Evolutionary conservation across 2,329 filamentous ascomycete genomes (phyloP).

Genomic region (Corinectria fuckeliana): DNA sequence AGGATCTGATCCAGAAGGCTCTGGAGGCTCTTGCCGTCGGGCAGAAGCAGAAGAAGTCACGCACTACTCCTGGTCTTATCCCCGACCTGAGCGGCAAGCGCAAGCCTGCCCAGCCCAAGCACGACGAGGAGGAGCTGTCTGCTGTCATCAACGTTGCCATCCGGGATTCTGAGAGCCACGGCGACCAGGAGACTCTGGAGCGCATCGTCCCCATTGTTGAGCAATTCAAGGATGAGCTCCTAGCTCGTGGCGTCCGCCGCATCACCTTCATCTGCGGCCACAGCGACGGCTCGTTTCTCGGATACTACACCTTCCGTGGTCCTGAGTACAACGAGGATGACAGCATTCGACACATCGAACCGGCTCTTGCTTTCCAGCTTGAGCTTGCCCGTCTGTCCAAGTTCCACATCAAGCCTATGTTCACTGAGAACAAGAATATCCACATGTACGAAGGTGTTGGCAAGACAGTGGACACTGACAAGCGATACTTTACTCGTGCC

Average conservation of each 20-base stretch:
- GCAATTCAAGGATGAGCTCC: slow-evolving; percentile 82
- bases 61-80: slow-evolving; percentile 64
- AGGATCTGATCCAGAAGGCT: slow-evolving; percentile 83
- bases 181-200: slow-evolving; percentile 80
- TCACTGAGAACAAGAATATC: slow-evolving; percentile 98
- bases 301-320: slow-evolving; percentile 98
- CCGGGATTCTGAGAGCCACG: slow-evolving; percentile 81
- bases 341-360: slow-evolving; percentile 96
- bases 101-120: slow-evolving; percentile 49
- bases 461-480: slow-evolving; percentile 93
- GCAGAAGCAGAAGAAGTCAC: slow-evolving; percentile 62
- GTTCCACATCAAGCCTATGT: slow-evolving; percentile 98
- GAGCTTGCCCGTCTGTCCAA: slow-evolving; percentile 92
- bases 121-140: slow-evolving; percentile 72
- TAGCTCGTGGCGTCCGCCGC: slow-evolving; percentile 82
- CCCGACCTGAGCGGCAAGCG: slow-evolving; percentile 79
- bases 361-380: slow-evolving; percentile 96
- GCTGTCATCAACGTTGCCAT: slow-evolving; percentile 93
- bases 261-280: slow-evolving; percentile 96
- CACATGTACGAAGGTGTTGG: slow-evolving; percentile 98
- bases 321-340: slow-evolving; percentile 88
- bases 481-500: slow-evolving; percentile 97
- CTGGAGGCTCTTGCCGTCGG: slow-evolving; percentile 78
- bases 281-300: slow-evolving; percentile 91
- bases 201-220: slow-evolving; percentile 79